Evolutionary conservation across 768 basidiomycete species (phyloP).

Genomic region (Nidularia sp.): DNA sequence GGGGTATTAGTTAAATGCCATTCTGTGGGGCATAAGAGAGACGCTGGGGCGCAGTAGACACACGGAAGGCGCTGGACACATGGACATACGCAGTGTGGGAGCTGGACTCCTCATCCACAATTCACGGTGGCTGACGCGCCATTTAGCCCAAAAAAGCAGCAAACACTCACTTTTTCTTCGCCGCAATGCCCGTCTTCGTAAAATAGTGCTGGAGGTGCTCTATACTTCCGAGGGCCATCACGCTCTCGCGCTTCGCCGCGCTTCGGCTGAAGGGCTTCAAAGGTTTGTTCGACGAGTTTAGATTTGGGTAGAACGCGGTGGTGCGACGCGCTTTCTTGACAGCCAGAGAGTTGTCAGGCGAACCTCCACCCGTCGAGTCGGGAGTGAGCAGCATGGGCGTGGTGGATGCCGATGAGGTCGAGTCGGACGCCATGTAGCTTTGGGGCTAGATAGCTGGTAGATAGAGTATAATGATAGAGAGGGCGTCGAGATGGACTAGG

Average conservation of each 20-base stretch:
- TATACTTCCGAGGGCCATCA: slow-evolving; percentile 93
- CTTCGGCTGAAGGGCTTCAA: slow-evolving; percentile 85
- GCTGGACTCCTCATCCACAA: too few relatives aligned
- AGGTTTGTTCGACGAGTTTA: slow-evolving; percentile 65
- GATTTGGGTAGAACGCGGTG: slow-evolving; percentile 76
- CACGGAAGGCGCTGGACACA: too few relatives aligned
- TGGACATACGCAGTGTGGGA: too few relatives aligned
- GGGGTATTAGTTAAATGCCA: slow-evolving; percentile 5
- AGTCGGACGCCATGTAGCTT: slow-evolving; percentile 30
- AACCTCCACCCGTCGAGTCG: slow-evolving; percentile 48
- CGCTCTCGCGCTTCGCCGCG: slow-evolving; percentile 90
- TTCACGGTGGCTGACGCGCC: neutral
- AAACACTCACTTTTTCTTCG: slow-evolving; percentile 63
- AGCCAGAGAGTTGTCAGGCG: slow-evolving; percentile 13
- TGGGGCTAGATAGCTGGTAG: too few relatives aligned
- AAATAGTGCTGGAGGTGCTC: slow-evolving; percentile 96
- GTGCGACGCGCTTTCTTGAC: slow-evolving; percentile 55
- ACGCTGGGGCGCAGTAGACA: neutral
- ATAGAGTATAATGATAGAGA: too few relatives aligned
- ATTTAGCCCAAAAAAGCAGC: slow-evolving; percentile 3
- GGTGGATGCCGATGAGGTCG: slow-evolving; percentile 33
- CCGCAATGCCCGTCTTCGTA: slow-evolving; percentile 77
- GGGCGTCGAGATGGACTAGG: too few relatives aligned
- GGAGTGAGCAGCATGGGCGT: slow-evolving; percentile 58
- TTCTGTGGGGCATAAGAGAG: slow-evolving; percentile 1